Conservation (phyloP, 2,329 filamentous ascomycete species). For the Cercospora janseana region DNA sequence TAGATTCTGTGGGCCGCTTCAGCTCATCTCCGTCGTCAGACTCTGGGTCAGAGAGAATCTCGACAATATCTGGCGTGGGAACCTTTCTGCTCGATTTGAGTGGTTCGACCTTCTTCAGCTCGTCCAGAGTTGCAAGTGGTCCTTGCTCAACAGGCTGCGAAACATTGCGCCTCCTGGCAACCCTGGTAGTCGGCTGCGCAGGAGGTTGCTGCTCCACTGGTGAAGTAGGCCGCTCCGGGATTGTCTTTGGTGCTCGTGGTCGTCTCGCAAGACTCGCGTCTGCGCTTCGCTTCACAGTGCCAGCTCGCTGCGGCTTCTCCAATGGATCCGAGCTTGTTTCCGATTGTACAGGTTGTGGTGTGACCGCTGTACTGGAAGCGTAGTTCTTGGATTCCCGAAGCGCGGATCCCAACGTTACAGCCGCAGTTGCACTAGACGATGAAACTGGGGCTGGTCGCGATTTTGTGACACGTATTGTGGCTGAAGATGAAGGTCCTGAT, state of each 20-base stretch:
- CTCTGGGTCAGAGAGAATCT: slow-evolving; percentile 38
- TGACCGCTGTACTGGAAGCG: slow-evolving; percentile 27
- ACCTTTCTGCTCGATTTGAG: slow-evolving; percentile 30
- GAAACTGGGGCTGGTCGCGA: slow-evolving; percentile 23
- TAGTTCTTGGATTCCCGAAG: slow-evolving; percentile 29
- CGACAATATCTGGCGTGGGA: slow-evolving; percentile 35
- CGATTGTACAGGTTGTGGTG: slow-evolving; percentile 28
- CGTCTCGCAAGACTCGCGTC: slow-evolving; percentile 40
- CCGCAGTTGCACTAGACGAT: slow-evolving; percentile 20
- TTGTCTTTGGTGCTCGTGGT: slow-evolving; percentile 32
- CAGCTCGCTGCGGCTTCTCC: slow-evolving; percentile 29
- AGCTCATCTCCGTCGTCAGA: slow-evolving; percentile 28
- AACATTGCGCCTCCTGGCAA: slow-evolving; percentile 23
- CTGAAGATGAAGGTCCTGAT: slow-evolving; percentile 20
- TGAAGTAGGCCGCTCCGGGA: slow-evolving; percentile 30
- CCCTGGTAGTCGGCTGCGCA: slow-evolving; percentile 20
- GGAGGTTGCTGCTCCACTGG: slow-evolving; percentile 24
- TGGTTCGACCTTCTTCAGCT: slow-evolving; percentile 33
- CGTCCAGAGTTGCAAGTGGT: slow-evolving; percentile 36
- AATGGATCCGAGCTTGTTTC: slow-evolving; percentile 30
- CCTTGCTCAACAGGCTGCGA: slow-evolving; percentile 29
- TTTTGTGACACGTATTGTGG: slow-evolving; percentile 27
- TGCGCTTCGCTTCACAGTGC: slow-evolving; percentile 33
- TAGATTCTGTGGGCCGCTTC: slow-evolving; percentile 18
- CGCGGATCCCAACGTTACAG: slow-evolving; percentile 20